These are phyloP conservation scores for Fusarium begoniae DNA, from an alignment of 2,329 filamentous ascomycete species.

Conservation along the genomic window DNA sequence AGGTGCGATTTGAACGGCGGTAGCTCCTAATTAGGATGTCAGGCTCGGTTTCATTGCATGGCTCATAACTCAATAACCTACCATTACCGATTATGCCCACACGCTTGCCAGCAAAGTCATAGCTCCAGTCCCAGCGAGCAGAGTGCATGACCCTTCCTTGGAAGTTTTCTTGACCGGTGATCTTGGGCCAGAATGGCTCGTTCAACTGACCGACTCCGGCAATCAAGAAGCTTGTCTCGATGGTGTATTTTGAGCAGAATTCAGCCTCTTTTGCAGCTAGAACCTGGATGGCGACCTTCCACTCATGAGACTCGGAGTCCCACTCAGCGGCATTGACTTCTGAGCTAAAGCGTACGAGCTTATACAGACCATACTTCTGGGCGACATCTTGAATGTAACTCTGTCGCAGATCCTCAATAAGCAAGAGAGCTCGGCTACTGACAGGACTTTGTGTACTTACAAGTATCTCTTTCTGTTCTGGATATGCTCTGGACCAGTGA, in stretches of 20 bases:
- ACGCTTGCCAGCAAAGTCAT: not conserved
- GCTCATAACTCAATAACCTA: rapidly evolving
- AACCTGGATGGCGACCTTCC: not conserved
- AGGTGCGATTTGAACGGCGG: not conserved
- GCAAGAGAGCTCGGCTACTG: not conserved
- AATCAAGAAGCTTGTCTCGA: not conserved
- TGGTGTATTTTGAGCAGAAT: rapidly evolving
- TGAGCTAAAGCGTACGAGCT: not conserved
- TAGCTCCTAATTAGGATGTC: rapidly evolving
- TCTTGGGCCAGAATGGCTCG: not conserved
- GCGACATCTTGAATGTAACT: not conserved
- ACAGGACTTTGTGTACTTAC: not conserved
- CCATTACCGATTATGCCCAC: not conserved
- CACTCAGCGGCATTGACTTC: not conserved
- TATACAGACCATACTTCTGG: not conserved
- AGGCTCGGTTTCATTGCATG: rapidly evolving
- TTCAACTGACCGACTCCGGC: not conserved
- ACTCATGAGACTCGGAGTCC: not conserved
- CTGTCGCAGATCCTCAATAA: rapidly evolving
- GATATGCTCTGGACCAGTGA: not conserved
- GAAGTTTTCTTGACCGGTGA: not conserved
- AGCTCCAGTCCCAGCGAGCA: not conserved
- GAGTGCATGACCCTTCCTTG: not conserved
- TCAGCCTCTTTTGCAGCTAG: not conserved
- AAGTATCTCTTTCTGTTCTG: not conserved